A percentile compares a stretch with the other conserved stretches of the same genome.
These are phyloP conservation scores for Vigna mungo DNA, from an alignment of 306 rosid species.

Conservation along the genomic window DNA sequence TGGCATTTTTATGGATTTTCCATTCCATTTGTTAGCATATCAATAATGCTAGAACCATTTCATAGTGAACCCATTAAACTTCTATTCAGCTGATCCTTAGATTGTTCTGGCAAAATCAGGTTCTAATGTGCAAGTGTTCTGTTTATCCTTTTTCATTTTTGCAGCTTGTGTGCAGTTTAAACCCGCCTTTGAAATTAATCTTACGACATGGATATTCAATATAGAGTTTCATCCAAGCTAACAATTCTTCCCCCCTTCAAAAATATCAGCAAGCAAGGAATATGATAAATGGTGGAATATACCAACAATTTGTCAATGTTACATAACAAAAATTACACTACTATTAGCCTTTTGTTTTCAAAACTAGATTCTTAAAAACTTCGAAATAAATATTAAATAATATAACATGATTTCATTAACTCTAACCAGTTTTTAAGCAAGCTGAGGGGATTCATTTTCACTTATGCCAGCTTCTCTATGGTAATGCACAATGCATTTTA, in stretches of 20 bases:
- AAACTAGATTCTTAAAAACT: constrained; percentile 37
- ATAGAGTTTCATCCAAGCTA: constrained; percentile 39
- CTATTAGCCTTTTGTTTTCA: constrained; percentile 26
- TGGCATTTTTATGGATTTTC: constrained; percentile 43
- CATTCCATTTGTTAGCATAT: constrained; percentile 36
- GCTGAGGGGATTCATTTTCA: constrained; percentile 8
- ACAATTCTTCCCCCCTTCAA: constrained; percentile 1
- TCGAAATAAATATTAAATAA: constrained; percentile 27
- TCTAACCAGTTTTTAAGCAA: constrained; percentile 31
- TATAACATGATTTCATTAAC: not conserved
- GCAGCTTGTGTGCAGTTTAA: constrained; percentile 42
- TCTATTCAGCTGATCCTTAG: constrained; percentile 45
- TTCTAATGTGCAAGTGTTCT: constrained; percentile 40
- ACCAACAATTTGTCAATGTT: constrained; percentile 25
- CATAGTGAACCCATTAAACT: constrained; percentile 32
- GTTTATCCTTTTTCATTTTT: constrained; percentile 34
- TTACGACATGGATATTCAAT: constrained; percentile 33
- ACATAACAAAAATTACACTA: constrained; percentile 32
- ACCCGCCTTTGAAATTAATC: constrained; percentile 44
- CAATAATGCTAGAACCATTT: constrained; percentile 30
- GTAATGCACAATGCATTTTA: not conserved
- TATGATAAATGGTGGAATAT: constrained; percentile 44
- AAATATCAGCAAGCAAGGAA: constrained; percentile 36
- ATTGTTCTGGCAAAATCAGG: constrained; percentile 44
- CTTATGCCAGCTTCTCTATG: constrained; percentile 14